Conservation (phyloP, 2,329 filamentous ascomycete species). For the Aspergillus costaricaensis region DNA sequence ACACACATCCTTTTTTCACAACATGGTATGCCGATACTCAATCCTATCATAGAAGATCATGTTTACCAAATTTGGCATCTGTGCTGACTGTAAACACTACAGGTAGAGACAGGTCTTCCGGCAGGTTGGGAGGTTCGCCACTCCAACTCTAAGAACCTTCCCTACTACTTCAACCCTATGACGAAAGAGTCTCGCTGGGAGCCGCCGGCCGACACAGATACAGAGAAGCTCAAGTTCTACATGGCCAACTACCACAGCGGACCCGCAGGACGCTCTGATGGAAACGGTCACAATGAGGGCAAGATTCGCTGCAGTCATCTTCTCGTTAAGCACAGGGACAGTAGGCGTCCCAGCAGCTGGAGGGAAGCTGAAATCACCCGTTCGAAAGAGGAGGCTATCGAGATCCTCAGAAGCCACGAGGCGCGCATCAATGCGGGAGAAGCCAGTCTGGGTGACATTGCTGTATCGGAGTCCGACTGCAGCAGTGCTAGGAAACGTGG, state of each 20-base stretch:
- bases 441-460: slow-evolving; percentile 75
- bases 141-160: slow-evolving; percentile 97
- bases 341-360: slow-evolving; percentile 90
- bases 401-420: slow-evolving; percentile 75
- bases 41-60: not conserved
- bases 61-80: slow-evolving; percentile 5
- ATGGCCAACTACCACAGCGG: slow-evolving; percentile 85
- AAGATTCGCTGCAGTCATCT: slow-evolving; percentile 94
- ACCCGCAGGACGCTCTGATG: slow-evolving; percentile 36
- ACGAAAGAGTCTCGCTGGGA: slow-evolving; percentile 95
- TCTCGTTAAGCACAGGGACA: slow-evolving; percentile 88
- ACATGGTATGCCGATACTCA: slow-evolving; percentile 11
- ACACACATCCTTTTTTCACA: not conserved
- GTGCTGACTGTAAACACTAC: slow-evolving; percentile 14
- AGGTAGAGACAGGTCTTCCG: slow-evolving; percentile 79
- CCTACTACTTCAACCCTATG: slow-evolving; percentile 93
- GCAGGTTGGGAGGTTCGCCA: slow-evolving; percentile 92
- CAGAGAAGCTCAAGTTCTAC: slow-evolving; percentile 88
- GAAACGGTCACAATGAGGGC: slow-evolving; percentile 58
- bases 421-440: slow-evolving; percentile 71
- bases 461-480: slow-evolving; percentile 88
- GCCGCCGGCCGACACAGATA: slow-evolving; percentile 82
- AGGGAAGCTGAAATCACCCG: slow-evolving; percentile 86
- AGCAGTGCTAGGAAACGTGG: slow-evolving; percentile 92
- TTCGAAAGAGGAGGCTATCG: slow-evolving; percentile 79